Evolutionary conservation across 2,329 filamentous ascomycete genomes (phyloP).

Genomic region (Alternaria rosae): DNA sequence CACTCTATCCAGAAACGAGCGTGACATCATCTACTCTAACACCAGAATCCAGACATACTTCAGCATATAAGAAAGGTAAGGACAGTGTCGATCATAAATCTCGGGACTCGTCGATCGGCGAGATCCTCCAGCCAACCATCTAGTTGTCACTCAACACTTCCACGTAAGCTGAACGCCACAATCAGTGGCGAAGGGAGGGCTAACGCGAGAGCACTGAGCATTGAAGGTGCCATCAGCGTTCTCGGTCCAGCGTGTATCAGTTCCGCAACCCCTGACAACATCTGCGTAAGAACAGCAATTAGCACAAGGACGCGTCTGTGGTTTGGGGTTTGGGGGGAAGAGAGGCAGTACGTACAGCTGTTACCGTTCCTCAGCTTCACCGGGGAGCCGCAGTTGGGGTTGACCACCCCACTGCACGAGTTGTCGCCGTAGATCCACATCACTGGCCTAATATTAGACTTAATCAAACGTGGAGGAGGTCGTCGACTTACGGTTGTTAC

Average conservation of each 20-base stretch:
- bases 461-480: background rate
- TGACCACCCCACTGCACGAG: background rate
- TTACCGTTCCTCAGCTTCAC: background rate
- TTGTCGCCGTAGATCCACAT: background rate
- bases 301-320: background rate
- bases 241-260: background rate
- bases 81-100: background rate
- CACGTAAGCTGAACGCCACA: background rate
- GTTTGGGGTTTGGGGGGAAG: fast-evolving
- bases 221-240: background rate
- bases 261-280: background rate
- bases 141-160: background rate
- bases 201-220: background rate
- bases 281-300: background rate
- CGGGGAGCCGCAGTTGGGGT: background rate
- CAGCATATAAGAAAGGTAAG: background rate
- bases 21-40: background rate
- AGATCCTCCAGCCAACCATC: background rate
- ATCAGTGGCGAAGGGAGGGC: background rate
- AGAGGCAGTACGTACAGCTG: background rate
- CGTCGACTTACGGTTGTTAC: background rate
- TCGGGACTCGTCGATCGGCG: background rate
- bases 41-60: background rate
- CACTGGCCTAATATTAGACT: background rate
- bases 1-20: background rate